These are phyloP conservation scores for Verbena officinalis DNA, from an alignment of 257 asterid genomes.

Conservation along the genomic window DNA sequence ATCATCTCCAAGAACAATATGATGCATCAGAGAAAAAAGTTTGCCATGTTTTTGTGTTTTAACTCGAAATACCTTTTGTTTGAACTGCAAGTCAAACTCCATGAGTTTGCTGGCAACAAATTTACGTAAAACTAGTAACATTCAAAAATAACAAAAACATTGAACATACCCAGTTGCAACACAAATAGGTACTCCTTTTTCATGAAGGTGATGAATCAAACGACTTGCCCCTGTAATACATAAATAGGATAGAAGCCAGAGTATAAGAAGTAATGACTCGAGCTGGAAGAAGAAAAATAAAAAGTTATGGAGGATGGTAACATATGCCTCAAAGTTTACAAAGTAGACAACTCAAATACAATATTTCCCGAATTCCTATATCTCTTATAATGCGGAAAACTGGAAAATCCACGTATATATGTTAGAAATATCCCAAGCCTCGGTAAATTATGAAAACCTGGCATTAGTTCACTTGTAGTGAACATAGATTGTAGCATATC, in stretches of 20 bases:
- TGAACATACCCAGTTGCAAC: slow-evolving; percentile 85
- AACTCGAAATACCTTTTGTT: slow-evolving; percentile 86
- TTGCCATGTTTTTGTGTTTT: slow-evolving; percentile 84
- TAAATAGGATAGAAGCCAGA: slow-evolving; percentile 26
- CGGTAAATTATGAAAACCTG: slow-evolving; percentile 52
- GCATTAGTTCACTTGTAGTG: slow-evolving; percentile 91
- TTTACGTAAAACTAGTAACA: slow-evolving; percentile 23
- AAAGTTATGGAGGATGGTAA: no score
- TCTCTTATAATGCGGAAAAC: no score
- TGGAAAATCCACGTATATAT: no score
- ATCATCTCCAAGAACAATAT: slow-evolving; percentile 90
- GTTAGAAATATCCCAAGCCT: no score
- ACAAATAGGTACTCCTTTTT: slow-evolving; percentile 82
- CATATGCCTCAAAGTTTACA: no score
- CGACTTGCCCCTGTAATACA: slow-evolving; percentile 68
- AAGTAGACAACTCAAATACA: no score
- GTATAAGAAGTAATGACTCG: not conserved
- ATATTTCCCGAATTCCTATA: no score
- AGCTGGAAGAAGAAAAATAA: not conserved
- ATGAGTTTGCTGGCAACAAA: slow-evolving; percentile 25
- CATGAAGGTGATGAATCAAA: slow-evolving; percentile 78
- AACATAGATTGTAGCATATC: slow-evolving; percentile 73
- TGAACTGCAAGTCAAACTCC: slow-evolving; percentile 52
- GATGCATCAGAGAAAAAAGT: slow-evolving; percentile 89
- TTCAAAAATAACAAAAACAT: slow-evolving; percentile 22